Evolutionary conservation across 1,284 basidiomycete genomes (phyloP).

Genomic region (Puccinia coronata): DNA sequence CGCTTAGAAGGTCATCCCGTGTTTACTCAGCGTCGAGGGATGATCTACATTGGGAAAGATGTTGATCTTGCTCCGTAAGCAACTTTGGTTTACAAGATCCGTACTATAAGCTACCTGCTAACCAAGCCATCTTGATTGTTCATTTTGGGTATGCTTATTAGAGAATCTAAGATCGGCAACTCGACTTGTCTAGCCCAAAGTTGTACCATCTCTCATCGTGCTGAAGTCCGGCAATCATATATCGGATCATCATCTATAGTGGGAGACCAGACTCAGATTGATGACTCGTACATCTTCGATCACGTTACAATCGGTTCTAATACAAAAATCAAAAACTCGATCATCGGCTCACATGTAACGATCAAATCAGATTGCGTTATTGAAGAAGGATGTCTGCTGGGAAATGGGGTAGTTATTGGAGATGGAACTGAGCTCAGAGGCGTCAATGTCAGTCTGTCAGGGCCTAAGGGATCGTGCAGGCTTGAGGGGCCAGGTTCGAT

Average conservation of each 20-base stretch:
- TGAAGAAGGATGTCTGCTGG: constrained; percentile 71
- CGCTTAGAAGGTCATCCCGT: constrained; percentile 18
- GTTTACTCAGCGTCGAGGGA: constrained; percentile 41
- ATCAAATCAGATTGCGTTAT: constrained; percentile 76
- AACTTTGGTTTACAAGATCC: not conserved
- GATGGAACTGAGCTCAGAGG: constrained; percentile 52
- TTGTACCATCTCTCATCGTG: constrained; percentile 52
- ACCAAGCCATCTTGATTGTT: not conserved
- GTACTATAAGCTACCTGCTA: not conserved
- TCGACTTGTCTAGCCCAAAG: constrained; percentile 24
- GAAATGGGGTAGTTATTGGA: constrained; percentile 59
- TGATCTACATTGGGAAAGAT: constrained; percentile 50
- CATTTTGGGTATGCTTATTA: not conserved
- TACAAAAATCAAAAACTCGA: constrained; percentile 63
- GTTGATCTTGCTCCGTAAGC: constrained; percentile 49
- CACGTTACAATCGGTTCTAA: constrained; percentile 64
- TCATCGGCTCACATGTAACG: constrained; percentile 72
- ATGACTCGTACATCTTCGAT: constrained; percentile 68
- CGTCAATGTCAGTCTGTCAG: constrained; percentile 59
- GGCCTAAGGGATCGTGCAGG: constrained; percentile 50
- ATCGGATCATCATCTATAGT: constrained; percentile 67
- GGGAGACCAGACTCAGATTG: constrained; percentile 78
- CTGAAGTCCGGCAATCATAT: constrained; percentile 58
- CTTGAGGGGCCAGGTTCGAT: constrained; percentile 54
- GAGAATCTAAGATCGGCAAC: constrained; percentile 36